Evolutionary conservation across 2,329 filamentous ascomycete species (phyloP), one percentile per base, ranked within the genome.

Genomic region (Fonsecaea nubica): DNA sequence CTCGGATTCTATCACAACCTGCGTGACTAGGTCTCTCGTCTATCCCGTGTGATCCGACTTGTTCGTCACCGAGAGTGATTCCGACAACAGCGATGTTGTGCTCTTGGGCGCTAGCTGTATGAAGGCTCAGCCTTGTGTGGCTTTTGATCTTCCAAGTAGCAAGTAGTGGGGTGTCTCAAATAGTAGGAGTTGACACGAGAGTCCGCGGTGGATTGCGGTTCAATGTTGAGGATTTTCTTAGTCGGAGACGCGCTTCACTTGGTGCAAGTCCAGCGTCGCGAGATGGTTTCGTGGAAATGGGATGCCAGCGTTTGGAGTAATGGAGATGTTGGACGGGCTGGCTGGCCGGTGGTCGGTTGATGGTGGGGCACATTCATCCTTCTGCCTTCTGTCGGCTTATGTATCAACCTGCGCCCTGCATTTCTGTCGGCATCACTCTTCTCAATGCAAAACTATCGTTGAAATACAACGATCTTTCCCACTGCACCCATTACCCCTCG

Each of bases 301-400:
- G 40, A 7, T n/a, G 40, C 30, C 42, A 48, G 42, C 42, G 21
- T 25, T 25, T 13, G 21, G 21, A 45, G 40, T 18, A 50, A 59
- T 21, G 15, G 30, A 35, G 10, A 36, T 35, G 33, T 50, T n/a
- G 35, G 32, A 52, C 21, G 40, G 55, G 35, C 25, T 33, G 42
- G 6, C 18, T 21, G 15, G 15, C 50, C 3, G n/a, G 3, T 48
- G 42, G 42, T 48, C 38, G 10, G 15, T 48, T 21, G 5, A 21
- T 50, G 57, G 57, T 59, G 57, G 57, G 57, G 57, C 57, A 59
- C 15, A 13, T 15, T 36, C 15, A 36, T 36, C 40, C 56, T 50
- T 45, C 40, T 12, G 42, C 40, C 56, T 50, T 45, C 40, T 7
- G 42, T 18, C 38, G 40, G 32, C 45, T 35, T 48, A 30, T 30